phyloP scores from a whole-genome alignment of 2,329 filamentous ascomycete genomes.

The Alternaria consortialis region DNA sequence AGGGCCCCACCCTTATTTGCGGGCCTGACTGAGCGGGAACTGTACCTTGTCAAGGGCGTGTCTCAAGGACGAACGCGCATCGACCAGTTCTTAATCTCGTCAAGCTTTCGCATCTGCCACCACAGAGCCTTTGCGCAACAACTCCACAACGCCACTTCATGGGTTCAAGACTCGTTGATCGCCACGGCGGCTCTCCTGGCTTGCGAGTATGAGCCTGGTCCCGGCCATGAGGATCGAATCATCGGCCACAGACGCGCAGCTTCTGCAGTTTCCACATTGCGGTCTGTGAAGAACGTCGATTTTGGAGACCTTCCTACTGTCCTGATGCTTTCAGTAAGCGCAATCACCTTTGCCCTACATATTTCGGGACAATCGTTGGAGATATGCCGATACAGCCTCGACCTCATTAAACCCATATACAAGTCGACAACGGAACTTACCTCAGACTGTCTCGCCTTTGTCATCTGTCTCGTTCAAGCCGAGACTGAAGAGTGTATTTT shows the following conservation, averaged over 20 bases:
- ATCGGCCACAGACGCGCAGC: constrained; percentile 13
- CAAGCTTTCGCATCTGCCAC: constrained; percentile 11
- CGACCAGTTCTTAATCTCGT: constrained; percentile 11
- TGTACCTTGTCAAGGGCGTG: constrained; percentile 8
- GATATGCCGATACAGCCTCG: constrained; percentile 9
- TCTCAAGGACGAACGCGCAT: constrained; percentile 11
- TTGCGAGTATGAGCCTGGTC: constrained; percentile 7
- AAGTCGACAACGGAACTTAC: neutral
- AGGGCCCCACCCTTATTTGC: constrained; percentile 4
- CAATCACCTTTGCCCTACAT: constrained; percentile 12
- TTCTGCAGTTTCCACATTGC: constrained; percentile 8
- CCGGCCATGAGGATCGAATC: neutral
- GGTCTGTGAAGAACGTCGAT: neutral
- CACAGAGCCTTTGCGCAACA: constrained; percentile 14
- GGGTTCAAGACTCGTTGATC: constrained; percentile 10
- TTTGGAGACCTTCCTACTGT: constrained; percentile 1
- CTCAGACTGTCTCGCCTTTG: constrained; percentile 7
- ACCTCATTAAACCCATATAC: constrained; percentile 8
- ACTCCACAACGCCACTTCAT: constrained; percentile 6
- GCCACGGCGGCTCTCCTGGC: constrained; percentile 12
- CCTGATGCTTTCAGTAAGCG: constrained; percentile 11
- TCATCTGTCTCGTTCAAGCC: constrained; percentile 8
- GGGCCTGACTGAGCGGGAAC: constrained; percentile 9
- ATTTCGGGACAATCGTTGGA: constrained; percentile 6
- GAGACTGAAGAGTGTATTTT: constrained; percentile 11